Evolutionary conservation across 495 filamentous ascomycete genomes (phyloP).

Genomic region (Aspergillus egyptiacus): DNA sequence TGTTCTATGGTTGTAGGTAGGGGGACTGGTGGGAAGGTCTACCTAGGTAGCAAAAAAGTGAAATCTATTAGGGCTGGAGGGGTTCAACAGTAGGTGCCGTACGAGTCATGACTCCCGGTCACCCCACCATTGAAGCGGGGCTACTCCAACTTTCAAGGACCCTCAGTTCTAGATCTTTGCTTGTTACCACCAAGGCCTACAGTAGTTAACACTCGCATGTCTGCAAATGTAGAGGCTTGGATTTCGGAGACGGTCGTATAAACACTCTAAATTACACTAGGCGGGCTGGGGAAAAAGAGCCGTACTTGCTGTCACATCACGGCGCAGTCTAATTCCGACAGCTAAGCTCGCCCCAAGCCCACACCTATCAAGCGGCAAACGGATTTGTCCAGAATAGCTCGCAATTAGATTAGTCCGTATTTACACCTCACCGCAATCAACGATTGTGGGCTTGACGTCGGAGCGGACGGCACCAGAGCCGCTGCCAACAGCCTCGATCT

Average conservation of each 20-base stretch:
- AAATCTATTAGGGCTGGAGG: too few species aligned
- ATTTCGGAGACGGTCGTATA: conserved; percentile 10
- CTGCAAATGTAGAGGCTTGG: too few species aligned
- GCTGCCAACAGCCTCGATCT: conserved; percentile 67
- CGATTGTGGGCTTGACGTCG: conserved; percentile 61
- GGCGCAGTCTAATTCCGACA: background rate
- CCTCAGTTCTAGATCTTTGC: too few species aligned
- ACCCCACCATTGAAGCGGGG: too few species aligned
- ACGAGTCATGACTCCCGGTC: too few species aligned
- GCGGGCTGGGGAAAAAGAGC: conserved; percentile 14
- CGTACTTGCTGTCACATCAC: background rate
- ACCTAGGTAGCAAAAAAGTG: too few species aligned
- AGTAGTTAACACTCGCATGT: too few species aligned
- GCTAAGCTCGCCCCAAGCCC: background rate
- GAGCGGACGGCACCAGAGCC: conserved; percentile 56
- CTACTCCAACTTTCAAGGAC: too few species aligned
- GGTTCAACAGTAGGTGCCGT: too few species aligned
- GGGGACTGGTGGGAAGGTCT: too few species aligned
- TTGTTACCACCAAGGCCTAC: too few species aligned
- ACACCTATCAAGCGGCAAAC: conserved; percentile 2
- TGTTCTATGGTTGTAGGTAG: too few species aligned
- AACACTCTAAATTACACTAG: conserved; percentile 28
- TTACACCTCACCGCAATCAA: conserved; percentile 53
- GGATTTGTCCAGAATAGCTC: background rate
- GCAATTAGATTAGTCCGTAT: conserved; percentile 7